Evolutionary conservation across 2,329 filamentous ascomycete species (phyloP), one percentile per base, ranked within the genome.

Genomic region (Emydomyces testavorans): DNA sequence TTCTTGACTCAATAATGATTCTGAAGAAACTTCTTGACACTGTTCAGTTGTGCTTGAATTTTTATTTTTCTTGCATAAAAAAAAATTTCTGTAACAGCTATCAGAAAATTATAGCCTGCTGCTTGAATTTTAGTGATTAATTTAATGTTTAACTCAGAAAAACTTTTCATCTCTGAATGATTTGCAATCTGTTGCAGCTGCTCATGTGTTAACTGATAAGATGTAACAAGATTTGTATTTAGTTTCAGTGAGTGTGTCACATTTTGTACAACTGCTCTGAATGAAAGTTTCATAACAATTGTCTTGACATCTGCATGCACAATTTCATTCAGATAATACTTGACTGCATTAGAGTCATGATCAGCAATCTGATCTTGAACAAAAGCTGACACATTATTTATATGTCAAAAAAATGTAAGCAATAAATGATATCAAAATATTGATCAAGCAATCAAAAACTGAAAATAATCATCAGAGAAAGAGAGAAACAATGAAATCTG

Each of bases 321-420:
- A 10, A 52, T 38, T 35, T 50, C 15, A 43, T 53, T 52, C 2
- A 59, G 46, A 34, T 59, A 58, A 45, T 57, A 58, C 51, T 52
- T 53, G n/a, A 58, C 41, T 11, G 51, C 40, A 41, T 55, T 56
- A 1, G 47, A 55, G 21, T 57, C 43, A 46, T 58, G 44, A 44
- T 44, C 41, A n/a, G n/a, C n/a, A n/a, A n/a, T n/a, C n/a, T n/a
- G n/a, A n/a, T n/a, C n/a, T n/a, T n/a, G n/a, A n/a, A n/a, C n/a
- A n/a, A n/a, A n/a, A n/a, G n/a, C n/a, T n/a, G n/a, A n/a, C n/a
- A n/a, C n/a, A n/a, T n/a, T n/a, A n/a, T n/a, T n/a, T n/a, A n/a
- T n/a, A n/a, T n/a, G n/a, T n/a, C n/a, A n/a, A n/a, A n/a, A n/a
- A n/a, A n/a, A n/a, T n/a, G n/a, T n/a, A n/a, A n/a, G n/a, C n/a